Evolutionary conservation across 2,329 filamentous ascomycete genomes (phyloP), one percentile per base, ranked within the genome.

Genomic region (Aspergillus unguis): DNA sequence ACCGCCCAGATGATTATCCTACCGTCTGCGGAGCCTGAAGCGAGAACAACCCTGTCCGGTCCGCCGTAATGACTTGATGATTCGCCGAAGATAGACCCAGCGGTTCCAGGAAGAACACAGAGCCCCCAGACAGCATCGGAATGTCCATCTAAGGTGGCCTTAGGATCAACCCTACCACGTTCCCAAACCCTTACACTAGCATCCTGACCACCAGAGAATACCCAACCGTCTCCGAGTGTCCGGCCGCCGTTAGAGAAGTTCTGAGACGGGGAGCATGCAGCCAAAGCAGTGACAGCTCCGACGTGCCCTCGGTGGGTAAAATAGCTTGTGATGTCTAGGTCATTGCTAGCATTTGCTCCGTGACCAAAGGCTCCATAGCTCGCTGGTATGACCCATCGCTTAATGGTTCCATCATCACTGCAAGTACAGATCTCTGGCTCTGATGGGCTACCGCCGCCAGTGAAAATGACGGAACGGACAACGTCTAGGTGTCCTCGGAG

Each of bases 391-490:
- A 95, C 92, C 86, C 95, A 99, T 48, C 94, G 85, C 72, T 99
- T 99, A 69, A 99, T 88, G 63, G 92, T 88, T 52, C 92, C 92
- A 68, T 99, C 94, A 64, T 99, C 94, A 51, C 92, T 90, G 45
- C 89, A 90, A 3, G 92, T 99, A 73, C 92, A 97, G 49, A 99
- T 92, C 71, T 99, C 94, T 1, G 94, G 94, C 68, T 99, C 94
- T 3, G 90, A 90, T 3, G 92, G 92, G 65, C 91, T 96, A 56
- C 94, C 94, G 38, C 94, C 94, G 26, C 94, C 94, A 1, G 92
- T 97, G 73, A 99, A 99, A 58, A 96, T 95, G 53, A 97, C 90
- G 1, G 90, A 90, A 37, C 94, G 86, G 4, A 99, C 90, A 2
- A 95, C 92, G 68, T 97, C 91, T 2, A 99, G 80, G 70, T 99